A percentile compares a stretch with the other conserved stretches of the same genome.
phyloP scores from a whole-genome alignment of 306 rosid species.

The Cajanus cajan region DNA sequence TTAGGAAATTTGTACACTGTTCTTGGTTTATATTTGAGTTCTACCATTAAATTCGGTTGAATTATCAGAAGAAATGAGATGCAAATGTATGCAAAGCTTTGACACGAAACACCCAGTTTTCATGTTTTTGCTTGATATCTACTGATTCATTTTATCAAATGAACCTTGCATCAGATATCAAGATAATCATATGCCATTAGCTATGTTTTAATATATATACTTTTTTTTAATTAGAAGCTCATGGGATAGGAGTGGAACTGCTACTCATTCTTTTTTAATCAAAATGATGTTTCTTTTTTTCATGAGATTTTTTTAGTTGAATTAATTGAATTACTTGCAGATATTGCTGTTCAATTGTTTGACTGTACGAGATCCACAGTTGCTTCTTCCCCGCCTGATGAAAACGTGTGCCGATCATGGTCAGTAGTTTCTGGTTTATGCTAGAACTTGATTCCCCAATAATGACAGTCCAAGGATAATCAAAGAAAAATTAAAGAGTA shows the following conservation, averaged over 20 bases:
- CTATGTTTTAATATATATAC: neutral
- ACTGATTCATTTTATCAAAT: neutral
- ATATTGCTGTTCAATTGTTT: constrained; percentile 91
- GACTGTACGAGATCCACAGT: constrained; percentile 85
- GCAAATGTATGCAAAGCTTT: neutral
- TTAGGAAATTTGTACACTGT: neutral
- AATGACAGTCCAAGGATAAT: neutral
- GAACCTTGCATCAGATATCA: neutral
- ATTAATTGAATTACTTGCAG: constrained; percentile 49
- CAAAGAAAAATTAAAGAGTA: neutral
- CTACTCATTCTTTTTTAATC: neutral
- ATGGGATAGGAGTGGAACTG: neutral
- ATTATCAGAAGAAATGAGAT: neutral
- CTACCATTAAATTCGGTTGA: neutral
- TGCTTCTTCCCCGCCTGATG: constrained; percentile 86
- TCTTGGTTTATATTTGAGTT: constrained; percentile 14
- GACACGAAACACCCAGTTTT: neutral
- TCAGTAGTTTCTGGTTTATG: constrained; percentile 37
- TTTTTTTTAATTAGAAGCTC: neutral
- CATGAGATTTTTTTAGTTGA: constrained; percentile 19
- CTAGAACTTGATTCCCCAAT: neutral
- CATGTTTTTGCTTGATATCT: constrained; percentile 12
- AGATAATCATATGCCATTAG: neutral
- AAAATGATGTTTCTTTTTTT: constrained; percentile 17
- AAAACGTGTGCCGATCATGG: constrained; percentile 86